phyloP scores from a whole-genome alignment of 805 yeast species.

The Diddensiella santjacobensis region DNA sequence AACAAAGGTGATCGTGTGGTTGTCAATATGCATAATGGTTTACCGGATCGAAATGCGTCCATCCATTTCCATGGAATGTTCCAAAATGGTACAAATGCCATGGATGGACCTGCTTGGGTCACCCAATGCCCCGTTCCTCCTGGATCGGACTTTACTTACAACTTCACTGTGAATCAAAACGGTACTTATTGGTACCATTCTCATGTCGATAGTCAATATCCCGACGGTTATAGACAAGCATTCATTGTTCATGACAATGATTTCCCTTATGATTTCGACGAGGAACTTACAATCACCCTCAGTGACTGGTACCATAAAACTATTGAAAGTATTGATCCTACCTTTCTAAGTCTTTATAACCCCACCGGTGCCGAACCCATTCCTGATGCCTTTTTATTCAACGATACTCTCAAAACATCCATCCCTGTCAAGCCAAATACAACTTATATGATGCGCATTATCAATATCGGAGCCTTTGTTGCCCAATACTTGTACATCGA shows the following conservation, averaged over 20 bases:
- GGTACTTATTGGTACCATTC: slow-evolving; percentile 99
- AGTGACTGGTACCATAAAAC: slow-evolving; percentile 86
- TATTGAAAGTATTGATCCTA: slow-evolving; percentile 45
- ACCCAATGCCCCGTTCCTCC: slow-evolving; percentile 93
- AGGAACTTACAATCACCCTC: slow-evolving; percentile 64
- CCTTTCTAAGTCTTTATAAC: slow-evolving; percentile 68
- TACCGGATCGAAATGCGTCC: slow-evolving; percentile 63
- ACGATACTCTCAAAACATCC: slow-evolving; percentile 59
- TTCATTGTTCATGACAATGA: slow-evolving; percentile 70
- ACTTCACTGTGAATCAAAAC: slow-evolving; percentile 82
- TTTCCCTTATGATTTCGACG: slow-evolving; percentile 63
- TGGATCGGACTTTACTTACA: slow-evolving; percentile 58
- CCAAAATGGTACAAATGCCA: slow-evolving; percentile 65
- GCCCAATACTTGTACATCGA: slow-evolving; percentile 88
- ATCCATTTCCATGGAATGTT: slow-evolving; percentile 94
- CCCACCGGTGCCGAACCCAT: slow-evolving; percentile 99
- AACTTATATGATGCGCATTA: slow-evolving; percentile 75
- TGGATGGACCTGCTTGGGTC: slow-evolving; percentile 90
- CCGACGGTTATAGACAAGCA: slow-evolving; percentile 67
- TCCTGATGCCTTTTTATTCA: slow-evolving; percentile 75
- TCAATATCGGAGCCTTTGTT: slow-evolving; percentile 87
- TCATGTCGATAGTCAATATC: slow-evolving; percentile 83
- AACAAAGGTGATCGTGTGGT: slow-evolving; percentile 75
- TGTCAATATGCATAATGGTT: slow-evolving; percentile 71
- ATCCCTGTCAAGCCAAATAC: slow-evolving; percentile 72